Base-by-base conservation (phyloP, 2,329 filamentous ascomycete genomes). In the Pleurostoma richardsiae region DNA sequence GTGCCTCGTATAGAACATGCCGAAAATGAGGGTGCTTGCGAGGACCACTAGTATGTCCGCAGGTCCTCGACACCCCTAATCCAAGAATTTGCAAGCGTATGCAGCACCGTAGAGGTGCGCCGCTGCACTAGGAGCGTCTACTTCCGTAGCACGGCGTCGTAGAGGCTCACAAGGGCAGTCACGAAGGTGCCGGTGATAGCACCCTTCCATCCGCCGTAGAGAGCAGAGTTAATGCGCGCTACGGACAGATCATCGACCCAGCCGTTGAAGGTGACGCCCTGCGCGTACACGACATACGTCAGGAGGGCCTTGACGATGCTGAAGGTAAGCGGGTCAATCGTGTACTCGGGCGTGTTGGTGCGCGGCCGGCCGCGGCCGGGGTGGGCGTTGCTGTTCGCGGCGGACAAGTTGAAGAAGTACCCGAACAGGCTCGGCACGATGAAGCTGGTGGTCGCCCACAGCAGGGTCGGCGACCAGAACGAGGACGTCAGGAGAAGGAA, bases 351-450 rank as follows among this genome's bases (percentile, higher is more conserved):
- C 41, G 63, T 58, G 45, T 63, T 54, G 39, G 62, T 62, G 39
- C 54, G 55, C 44, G 61, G 61, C 60, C 73, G 74, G 54, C 71
- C 73, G 53, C 72, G 70, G 40, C 62, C 57, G 19, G 19, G 19
- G 19, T 19, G 19, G 57, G 60, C 52, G 51, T 59, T 55, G 60
- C 63, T 66, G 57, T 63, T 71, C 57, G 72, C 77, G 42, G 74
- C 70, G 38, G 84, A 88, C 59, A 96, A 67, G 68, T 97, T 97
- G 79, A 95, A 86, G 64, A 96, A 95, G 72, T 94, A 97, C 29
- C 88, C 89, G 39, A 83, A 74, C 30, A 87, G 52, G 43, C 84
- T 71, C 2, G 92, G 92, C 29, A 92, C 54, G 40, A 88, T 59
- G 46, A 88, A 65, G 61, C 81, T 86, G 7, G 90, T 94, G 33